These are phyloP conservation scores for Flammula alnicola DNA, from an alignment of 1,284 basidiomycete genomes.

Conservation along the genomic window DNA sequence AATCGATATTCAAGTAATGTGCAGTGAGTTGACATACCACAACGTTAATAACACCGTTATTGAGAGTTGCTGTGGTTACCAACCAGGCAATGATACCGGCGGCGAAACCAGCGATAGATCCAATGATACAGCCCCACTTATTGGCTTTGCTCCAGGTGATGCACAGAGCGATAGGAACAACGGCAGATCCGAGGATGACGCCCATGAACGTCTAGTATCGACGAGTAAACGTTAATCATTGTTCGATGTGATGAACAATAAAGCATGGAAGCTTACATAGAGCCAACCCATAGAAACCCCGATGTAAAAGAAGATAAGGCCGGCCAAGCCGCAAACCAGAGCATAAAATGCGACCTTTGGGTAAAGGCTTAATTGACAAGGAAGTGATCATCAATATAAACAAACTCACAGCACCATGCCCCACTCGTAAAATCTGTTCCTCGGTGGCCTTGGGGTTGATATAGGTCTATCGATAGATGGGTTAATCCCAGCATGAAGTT, in stretches of 20 bases:
- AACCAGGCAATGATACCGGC: conserved; percentile 83
- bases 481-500: too few species aligned
- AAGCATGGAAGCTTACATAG: conserved; percentile 54
- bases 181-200: conserved; percentile 83
- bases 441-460: conserved; percentile 66
- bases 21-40: conserved; percentile 43
- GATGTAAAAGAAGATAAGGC: conserved; percentile 87
- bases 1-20: background rate
- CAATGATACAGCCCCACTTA: conserved; percentile 78
- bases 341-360: conserved; percentile 78
- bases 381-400: conserved; percentile 4
- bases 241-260: background rate
- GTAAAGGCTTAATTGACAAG: too few species aligned
- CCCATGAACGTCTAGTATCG: conserved; percentile 74
- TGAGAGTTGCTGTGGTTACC: conserved; percentile 76
- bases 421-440: conserved; percentile 60
- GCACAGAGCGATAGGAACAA: conserved; percentile 85
- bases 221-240: too few species aligned
- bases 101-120: conserved; percentile 72
- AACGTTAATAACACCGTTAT: conserved; percentile 76
- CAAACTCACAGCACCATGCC: conserved; percentile 51
- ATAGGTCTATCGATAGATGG: conserved; percentile 60
- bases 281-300: conserved; percentile 91
- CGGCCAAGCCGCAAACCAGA: conserved; percentile 80
- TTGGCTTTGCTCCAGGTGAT: conserved; percentile 87